These are phyloP conservation scores for Axilococcus clingmanii DNA, from an alignment of 139 green algal species.

Conservation along the genomic window DNA sequence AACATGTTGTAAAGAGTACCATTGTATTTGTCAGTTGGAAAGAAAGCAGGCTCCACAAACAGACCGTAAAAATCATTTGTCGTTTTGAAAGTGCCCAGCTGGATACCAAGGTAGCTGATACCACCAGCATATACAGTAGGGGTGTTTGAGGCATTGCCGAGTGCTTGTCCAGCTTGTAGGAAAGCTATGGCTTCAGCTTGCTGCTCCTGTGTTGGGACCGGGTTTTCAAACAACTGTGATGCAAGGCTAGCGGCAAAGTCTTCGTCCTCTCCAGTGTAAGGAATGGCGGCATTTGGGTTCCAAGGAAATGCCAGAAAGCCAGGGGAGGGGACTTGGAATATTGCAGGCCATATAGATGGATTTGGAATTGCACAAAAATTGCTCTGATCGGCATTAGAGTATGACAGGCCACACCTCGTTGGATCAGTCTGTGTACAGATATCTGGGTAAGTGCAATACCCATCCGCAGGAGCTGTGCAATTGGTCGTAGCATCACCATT, in stretches of 20 bases:
- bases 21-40: constrained; percentile 3
- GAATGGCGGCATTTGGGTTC: constrained; percentile 7
- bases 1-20: not conserved
- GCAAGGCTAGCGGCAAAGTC: not conserved
- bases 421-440: constrained; percentile 15
- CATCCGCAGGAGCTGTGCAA: not conserved
- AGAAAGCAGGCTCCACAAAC: constrained; percentile 4
- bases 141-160: not conserved
- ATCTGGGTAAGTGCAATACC: not conserved
- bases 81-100: constrained; percentile 22
- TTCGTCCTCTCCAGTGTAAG: constrained; percentile 22
- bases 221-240: constrained; percentile 6
- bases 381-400: constrained; percentile 21
- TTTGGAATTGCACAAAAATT: constrained; percentile 34
- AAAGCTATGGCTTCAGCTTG: not conserved
- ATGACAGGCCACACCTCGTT: constrained; percentile 41
- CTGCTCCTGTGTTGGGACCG: constrained; percentile 1
- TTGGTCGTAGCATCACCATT: not conserved
- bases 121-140: constrained; percentile 11
- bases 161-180: not conserved
- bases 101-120: constrained; percentile 22
- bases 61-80: constrained; percentile 2
- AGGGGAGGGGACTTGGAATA: constrained; percentile 18
- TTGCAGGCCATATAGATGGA: constrained; percentile 41
- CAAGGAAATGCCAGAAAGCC: constrained; percentile 20